phyloP scores from a whole-genome alignment of 768 basidiomycete species.

The Pulveroboletus sp. region DNA sequence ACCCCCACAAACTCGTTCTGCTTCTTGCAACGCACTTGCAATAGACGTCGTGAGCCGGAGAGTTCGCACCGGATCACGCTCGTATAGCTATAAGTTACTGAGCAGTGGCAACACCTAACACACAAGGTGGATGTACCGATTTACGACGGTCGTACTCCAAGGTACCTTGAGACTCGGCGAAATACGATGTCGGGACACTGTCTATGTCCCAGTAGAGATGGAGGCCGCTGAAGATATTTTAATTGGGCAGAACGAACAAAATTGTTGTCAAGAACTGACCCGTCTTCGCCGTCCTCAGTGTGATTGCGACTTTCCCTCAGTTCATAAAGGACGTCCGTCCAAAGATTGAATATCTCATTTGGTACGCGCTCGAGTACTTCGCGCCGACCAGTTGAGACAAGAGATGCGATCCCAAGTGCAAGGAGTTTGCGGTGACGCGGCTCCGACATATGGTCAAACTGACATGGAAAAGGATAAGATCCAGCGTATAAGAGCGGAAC shows the following conservation, averaged over 20 bases:
- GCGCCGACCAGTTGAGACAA: constrained; percentile 69
- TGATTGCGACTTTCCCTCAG: constrained; percentile 63
- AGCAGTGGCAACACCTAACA: constrained; percentile 3
- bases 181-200: constrained; percentile 54
- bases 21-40: constrained; percentile 54
- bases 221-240: constrained; percentile 31
- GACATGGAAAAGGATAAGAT: constrained; percentile 3
- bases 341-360: constrained; percentile 78
- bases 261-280: constrained; percentile 20
- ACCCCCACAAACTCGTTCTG: constrained; percentile 58
- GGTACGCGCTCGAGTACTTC: constrained; percentile 71
- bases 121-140: constrained; percentile 42
- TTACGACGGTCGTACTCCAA: constrained; percentile 74
- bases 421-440: constrained; percentile 78
- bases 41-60: constrained; percentile 61
- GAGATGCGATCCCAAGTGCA: constrained; percentile 75
- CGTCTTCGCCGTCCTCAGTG: constrained; percentile 34
- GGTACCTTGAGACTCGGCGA: constrained; percentile 62
- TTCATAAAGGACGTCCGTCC: constrained; percentile 87
- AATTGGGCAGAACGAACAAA: background rate
- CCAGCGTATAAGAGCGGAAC: background rate
- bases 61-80: constrained; percentile 69
- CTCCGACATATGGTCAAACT: constrained; percentile 93
- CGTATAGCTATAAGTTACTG: constrained; percentile 51
- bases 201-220: constrained; percentile 69